Evolutionary conservation across 129 eudicot species (phyloP), one percentile per base, ranked within the genome.

Genomic region (Tagetes erecta): DNA sequence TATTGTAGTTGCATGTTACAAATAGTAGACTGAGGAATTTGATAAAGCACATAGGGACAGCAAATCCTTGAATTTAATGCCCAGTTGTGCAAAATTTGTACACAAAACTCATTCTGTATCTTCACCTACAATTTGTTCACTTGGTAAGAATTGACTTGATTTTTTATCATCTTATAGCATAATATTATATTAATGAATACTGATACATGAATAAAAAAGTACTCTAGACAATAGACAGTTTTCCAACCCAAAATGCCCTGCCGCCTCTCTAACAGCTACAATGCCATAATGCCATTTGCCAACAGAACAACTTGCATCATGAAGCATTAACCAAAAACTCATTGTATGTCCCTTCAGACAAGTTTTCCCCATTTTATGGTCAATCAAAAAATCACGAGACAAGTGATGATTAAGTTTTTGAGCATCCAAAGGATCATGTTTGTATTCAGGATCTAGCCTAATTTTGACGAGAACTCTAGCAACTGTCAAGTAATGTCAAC

Each of bases 401-500:
- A 67, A 2, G 27, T 41, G 27, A 67, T 42, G 14, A 44, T 12
- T 12, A 67, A 40, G 31, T 6, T 10, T 39, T 64, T 4, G 4
- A 64, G 35, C 49, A 14, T 55, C 27, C 49, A 39, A 40, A 50
- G 50, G 33, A 66, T 27, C 34, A 53, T 38, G 63, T 68, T 47
- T 68, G 59, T 68, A 12, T 49, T 31, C 60, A 41, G 33, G 35
- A 50, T 9, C 57, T 59, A 55, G 13, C 77, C 77, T 59, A 67
- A 55, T 34, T 31, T 38, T 5, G n/a, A 47, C 44, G 12, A 44
- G 50, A 56, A 42, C 45, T 55, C 81, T 44, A 68, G 6, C 27
- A 59, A 57, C 63, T 6, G 76, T 35, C n/a, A 27, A 69, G 47
- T 31, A 40, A 35, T 34, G 47, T 42, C 62, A 10, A 69, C 55